Evolutionary conservation across 352 stramenopile species (phyloP).

Genomic region (Phytophthora sojae): DNA sequence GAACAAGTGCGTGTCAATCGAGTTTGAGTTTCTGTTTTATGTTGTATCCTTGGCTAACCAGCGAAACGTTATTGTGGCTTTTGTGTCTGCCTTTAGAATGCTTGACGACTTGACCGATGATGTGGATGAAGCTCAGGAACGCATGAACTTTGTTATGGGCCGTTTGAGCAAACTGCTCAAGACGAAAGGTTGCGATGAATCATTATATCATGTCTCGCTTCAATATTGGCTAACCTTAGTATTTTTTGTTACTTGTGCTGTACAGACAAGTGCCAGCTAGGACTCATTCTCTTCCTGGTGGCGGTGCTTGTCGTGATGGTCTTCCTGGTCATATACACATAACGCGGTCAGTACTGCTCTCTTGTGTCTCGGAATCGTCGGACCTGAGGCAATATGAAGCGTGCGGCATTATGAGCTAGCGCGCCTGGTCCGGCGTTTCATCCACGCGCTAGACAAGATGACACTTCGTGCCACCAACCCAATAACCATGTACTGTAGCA

Average conservation of each 20-base stretch:
- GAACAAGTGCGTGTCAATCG: slow-evolving; percentile 62
- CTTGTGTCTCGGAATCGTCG: not conserved
- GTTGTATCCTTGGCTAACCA: not conserved
- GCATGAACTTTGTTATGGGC: slow-evolving; percentile 88
- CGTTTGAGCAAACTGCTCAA: slow-evolving; percentile 79
- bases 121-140: slow-evolving; percentile 76
- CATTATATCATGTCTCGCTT: not conserved
- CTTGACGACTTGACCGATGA: slow-evolving; percentile 77
- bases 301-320: slow-evolving; percentile 77
- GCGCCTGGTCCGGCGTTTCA: not conserved
- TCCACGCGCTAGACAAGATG: slow-evolving; percentile 26
- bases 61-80: not conserved
- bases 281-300: slow-evolving; percentile 76
- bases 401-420: not conserved
- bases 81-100: slow-evolving; percentile 52
- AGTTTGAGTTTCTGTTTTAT: not conserved
- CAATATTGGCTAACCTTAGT: not conserved
- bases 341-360: slow-evolving; percentile 16
- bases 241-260: not conserved
- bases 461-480: slow-evolving; percentile 6
- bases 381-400: slow-evolving; percentile 13
- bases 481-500: slow-evolving; percentile 39
- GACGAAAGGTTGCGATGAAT: slow-evolving; percentile 68
- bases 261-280: slow-evolving; percentile 80
- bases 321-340: slow-evolving; percentile 89